phyloP scores from a whole-genome alignment of 495 filamentous ascomycete species.

The Podospora sp. region DNA sequence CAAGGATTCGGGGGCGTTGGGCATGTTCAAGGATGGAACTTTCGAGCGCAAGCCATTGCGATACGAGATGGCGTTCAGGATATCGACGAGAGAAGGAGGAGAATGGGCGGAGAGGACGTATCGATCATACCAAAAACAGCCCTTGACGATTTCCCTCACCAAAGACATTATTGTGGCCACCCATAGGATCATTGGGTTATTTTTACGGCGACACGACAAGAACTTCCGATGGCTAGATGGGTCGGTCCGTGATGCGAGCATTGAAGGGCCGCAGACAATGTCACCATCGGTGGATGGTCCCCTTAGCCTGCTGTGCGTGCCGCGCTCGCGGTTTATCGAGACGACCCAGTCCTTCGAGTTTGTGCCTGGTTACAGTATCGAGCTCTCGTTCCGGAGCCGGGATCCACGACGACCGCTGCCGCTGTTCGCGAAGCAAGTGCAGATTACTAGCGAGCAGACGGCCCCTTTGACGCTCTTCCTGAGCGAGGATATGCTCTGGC shows the following conservation, averaged over 20 bases:
- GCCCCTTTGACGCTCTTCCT: conserved; percentile 44
- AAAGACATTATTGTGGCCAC: conserved; percentile 47
- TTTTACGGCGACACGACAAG: conserved; percentile 47
- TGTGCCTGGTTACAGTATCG: conserved; percentile 47
- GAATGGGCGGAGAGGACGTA: conserved; percentile 49
- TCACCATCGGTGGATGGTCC: conserved; percentile 36
- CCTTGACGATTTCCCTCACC: conserved; percentile 41
- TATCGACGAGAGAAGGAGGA: conserved; percentile 41
- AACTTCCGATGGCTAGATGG: conserved; percentile 47
- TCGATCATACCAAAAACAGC: conserved; percentile 50
- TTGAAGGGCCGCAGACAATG: conserved; percentile 34
- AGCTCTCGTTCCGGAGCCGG: conserved; percentile 43
- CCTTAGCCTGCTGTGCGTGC: conserved; percentile 43
- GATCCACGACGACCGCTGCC: conserved; percentile 36
- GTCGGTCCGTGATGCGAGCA: conserved; percentile 37
- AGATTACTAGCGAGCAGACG: conserved; percentile 43
- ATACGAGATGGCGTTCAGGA: conserved; percentile 48
- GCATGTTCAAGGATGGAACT: conserved; percentile 38
- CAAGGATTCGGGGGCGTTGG: conserved; percentile 49
- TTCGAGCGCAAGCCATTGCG: conserved; percentile 43
- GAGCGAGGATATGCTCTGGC: conserved; percentile 46
- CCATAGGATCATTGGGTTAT: conserved; percentile 50
- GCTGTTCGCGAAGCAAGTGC: conserved; percentile 35
- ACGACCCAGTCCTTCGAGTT: conserved; percentile 46
- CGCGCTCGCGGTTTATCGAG: conserved; percentile 45